Evolutionary conservation across 2,329 filamentous ascomycete species (phyloP).

Genomic region (Celoporthe dispersa): DNA sequence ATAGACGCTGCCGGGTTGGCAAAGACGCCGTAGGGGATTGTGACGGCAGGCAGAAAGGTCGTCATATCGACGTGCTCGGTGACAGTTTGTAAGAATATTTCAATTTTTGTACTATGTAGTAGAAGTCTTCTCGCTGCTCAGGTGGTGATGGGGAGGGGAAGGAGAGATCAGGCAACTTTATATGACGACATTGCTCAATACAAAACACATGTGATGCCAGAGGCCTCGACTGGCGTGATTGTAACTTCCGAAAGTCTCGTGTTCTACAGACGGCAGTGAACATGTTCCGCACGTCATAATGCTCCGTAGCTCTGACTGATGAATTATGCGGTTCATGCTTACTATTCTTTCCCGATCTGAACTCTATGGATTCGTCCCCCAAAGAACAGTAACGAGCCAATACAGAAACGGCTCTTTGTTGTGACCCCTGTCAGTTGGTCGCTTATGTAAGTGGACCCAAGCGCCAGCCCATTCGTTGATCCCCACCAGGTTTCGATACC

Average conservation of each 20-base stretch:
- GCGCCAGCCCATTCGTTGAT: background rate
- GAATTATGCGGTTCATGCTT: background rate
- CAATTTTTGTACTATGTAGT: background rate
- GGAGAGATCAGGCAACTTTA: background rate
- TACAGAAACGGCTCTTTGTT: background rate
- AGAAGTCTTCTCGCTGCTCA: background rate
- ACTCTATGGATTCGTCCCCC: background rate
- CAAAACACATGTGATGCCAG: background rate
- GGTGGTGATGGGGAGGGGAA: background rate
- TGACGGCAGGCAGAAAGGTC: conserved; percentile 77
- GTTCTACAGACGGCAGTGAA: background rate
- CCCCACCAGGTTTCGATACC: conserved; percentile 9
- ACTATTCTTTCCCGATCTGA: background rate
- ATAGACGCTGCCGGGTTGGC: conserved; percentile 73
- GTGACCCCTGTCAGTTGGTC: background rate
- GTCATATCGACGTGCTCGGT: conserved; percentile 63
- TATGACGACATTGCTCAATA: conserved; percentile 9
- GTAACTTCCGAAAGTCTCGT: background rate
- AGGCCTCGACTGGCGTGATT: background rate
- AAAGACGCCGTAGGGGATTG: conserved; percentile 73
- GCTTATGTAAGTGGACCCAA: background rate
- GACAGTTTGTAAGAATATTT: background rate
- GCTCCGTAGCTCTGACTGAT: background rate
- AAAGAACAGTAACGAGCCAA: background rate
- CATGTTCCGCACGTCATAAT: background rate